These are phyloP conservation scores for Perkinsus olseni DNA, from an alignment of 169 alveolate genomes.

Conservation along the genomic window DNA sequence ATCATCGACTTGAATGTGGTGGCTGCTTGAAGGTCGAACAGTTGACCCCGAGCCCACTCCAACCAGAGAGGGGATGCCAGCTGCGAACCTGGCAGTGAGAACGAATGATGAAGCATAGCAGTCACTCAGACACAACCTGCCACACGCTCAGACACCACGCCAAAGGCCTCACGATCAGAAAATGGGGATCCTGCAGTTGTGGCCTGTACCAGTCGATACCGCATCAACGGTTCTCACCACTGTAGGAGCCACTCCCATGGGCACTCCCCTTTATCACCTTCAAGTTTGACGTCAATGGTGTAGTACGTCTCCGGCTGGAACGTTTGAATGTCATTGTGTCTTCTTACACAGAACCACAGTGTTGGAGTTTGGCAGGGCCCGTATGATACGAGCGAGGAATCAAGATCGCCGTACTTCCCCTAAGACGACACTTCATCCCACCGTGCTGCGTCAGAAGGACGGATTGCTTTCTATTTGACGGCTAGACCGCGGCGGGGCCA, in stretches of 20 bases:
- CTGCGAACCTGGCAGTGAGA: conserved; percentile 9
- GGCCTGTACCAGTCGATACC: too few relatives aligned
- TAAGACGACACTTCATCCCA: too few relatives aligned
- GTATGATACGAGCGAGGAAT: conserved; percentile 73
- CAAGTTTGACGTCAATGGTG: conserved; percentile 38
- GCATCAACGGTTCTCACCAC: too few relatives aligned
- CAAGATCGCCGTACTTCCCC: conserved; percentile 71
- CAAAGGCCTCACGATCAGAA: too few relatives aligned
- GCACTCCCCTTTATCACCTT: conserved; percentile 6
- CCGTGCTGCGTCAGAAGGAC: too few relatives aligned
- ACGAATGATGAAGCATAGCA: too few relatives aligned
- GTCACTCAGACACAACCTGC: too few relatives aligned
- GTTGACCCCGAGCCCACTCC: conserved; percentile 43
- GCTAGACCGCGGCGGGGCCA: too few relatives aligned
- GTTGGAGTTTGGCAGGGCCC: conserved; percentile 99
- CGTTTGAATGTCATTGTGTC: conserved; percentile 78
- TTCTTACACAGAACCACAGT: conserved; percentile 85
- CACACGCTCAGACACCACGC: too few relatives aligned
- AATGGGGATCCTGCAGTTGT: too few relatives aligned
- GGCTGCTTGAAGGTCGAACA: conserved; percentile 34
- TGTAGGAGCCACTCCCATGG: not conserved
- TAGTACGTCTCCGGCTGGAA: conserved; percentile 81
- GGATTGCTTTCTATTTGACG: conserved; percentile 53
- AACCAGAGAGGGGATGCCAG: conserved; percentile 21
- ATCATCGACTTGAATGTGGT: conserved; percentile 1